phyloP scores from a whole-genome alignment of 495 filamentous ascomycete genomes.

The Neurospora sp. region DNA sequence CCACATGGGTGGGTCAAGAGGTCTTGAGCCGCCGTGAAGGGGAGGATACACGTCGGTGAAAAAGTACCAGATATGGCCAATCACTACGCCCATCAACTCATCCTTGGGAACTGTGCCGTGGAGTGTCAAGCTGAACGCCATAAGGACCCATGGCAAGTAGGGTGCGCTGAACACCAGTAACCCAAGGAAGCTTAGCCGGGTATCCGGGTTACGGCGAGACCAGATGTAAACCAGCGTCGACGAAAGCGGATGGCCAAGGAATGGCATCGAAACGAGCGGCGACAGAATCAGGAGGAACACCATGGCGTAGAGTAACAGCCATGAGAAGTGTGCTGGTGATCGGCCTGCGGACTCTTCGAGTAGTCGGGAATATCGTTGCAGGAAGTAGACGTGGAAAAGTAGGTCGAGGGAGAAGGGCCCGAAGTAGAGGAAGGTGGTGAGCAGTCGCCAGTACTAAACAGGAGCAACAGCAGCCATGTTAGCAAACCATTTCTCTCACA shows the following conservation, averaged over 20 bases:
- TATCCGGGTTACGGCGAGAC: slow-evolving; percentile 89
- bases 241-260: slow-evolving; percentile 81
- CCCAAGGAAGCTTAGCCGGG: slow-evolving; percentile 81
- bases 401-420: slow-evolving; percentile 90
- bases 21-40: slow-evolving; percentile 72
- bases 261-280: slow-evolving; percentile 77
- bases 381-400: slow-evolving; percentile 97
- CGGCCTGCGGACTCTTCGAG: slow-evolving; percentile 88
- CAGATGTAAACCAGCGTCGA: slow-evolving; percentile 96
- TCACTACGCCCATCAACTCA: slow-evolving; percentile 85
- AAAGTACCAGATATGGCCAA: slow-evolving; percentile 97
- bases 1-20: slow-evolving; percentile 83
- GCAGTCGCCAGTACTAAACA: slow-evolving; percentile 80
- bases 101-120: slow-evolving; percentile 87
- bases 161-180: slow-evolving; percentile 86
- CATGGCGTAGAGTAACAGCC: slow-evolving; percentile 81
- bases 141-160: slow-evolving; percentile 92
- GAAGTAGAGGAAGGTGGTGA: slow-evolving; percentile 96
- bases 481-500: neutral
- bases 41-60: slow-evolving; percentile 94
- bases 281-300: slow-evolving; percentile 67
- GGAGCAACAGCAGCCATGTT: neutral
- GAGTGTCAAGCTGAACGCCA: slow-evolving; percentile 77
- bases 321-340: slow-evolving; percentile 86
- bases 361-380: slow-evolving; percentile 90